Evolutionary conservation across 208 protist species (phyloP).

Genomic region (Phytomonas sp.): DNA sequence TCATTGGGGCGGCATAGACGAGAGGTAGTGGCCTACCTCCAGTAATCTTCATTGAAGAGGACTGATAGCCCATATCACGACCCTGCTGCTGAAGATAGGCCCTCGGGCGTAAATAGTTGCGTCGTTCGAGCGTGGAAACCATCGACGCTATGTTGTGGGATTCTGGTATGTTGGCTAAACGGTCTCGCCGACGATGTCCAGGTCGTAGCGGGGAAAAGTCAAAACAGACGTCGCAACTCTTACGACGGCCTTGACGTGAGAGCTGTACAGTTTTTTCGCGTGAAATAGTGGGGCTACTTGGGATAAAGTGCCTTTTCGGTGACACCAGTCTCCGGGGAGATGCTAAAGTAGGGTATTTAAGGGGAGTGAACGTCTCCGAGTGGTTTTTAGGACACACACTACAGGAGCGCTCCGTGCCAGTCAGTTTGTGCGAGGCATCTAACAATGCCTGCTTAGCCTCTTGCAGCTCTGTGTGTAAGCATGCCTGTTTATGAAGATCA

Average conservation of each 20-base stretch:
- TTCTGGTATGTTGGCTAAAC: conserved; percentile 10
- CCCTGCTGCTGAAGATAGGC: conserved; percentile 43
- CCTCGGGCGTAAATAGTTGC: conserved; percentile 58
- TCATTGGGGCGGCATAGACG: background rate
- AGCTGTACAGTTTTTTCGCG: background rate
- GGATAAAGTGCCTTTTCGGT: background rate
- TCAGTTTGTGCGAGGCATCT: background rate
- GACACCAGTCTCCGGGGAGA: background rate
- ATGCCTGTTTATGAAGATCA: conserved; percentile 22
- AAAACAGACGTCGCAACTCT: background rate
- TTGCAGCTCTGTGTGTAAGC: conserved; percentile 15
- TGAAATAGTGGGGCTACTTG: background rate
- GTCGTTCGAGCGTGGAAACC: conserved; percentile 59
- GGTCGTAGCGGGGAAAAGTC: background rate
- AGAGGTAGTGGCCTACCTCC: background rate
- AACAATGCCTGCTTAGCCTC: conserved; percentile 1
- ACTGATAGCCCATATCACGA: conserved; percentile 15
- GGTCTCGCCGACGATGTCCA: conserved; percentile 2
- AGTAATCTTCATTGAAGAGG: conserved; percentile 11
- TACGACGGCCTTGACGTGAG: background rate
- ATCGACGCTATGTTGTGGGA: conserved; percentile 66
- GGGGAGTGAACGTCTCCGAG: background rate
- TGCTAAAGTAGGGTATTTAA: background rate
- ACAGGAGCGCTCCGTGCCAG: background rate
- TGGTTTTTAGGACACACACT: background rate